Base-by-base conservation (phyloP, 2,329 filamentous ascomycete species). In the Pseudopyrenochaeta lycopersici region DNA sequence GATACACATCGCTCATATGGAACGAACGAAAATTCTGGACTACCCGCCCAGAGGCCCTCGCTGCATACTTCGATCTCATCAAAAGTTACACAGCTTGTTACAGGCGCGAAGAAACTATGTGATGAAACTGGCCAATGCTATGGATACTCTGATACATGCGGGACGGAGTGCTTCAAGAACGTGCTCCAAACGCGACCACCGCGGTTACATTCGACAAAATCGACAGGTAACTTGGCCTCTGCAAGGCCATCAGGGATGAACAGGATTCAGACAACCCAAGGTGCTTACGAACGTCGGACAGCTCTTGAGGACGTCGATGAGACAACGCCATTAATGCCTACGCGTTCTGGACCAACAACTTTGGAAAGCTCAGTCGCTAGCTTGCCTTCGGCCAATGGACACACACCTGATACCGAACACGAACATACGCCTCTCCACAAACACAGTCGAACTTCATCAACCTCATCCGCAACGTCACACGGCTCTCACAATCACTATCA, bases 111-210 rank as follows among this genome's bases (percentile, higher is more conserved):
- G 23, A 68, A 79, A 1, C 68, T 76, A 3, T 88, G 86, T 60
- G 83, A 86, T 56, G 80, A 84, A 48, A 75, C 81, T 46, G 85
- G 84, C 0, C 83, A 84, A 15, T 89, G 86, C 59, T 85, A 84
- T 61, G 86, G 86, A 0, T 84, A 84, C 60, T 85, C 84, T 2
- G 84, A 88, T 60, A 81, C 84, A 1, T 88, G 86, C 63, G 85
- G 85, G 1, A 77, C 78, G 20, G 84, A 88, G 54, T 88, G 86
- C 69, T 84, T 85, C 62, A 85, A 84, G 67, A 81, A 76, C 32
- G 67, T 81, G 4, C 77, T 76, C 38, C 64, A 68, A 14, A 69
- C 74, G 1, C 64, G 76, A 45, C 73, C 76, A 9, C 60, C 58
- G 39, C 68, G 68, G 45, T 48, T 68, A 11, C 58, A 63, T 29